Evolutionary conservation across 1,139 yeast species (phyloP), one percentile per base, ranked within the genome.

Genomic region (Saccharomyces hybrid): DNA sequence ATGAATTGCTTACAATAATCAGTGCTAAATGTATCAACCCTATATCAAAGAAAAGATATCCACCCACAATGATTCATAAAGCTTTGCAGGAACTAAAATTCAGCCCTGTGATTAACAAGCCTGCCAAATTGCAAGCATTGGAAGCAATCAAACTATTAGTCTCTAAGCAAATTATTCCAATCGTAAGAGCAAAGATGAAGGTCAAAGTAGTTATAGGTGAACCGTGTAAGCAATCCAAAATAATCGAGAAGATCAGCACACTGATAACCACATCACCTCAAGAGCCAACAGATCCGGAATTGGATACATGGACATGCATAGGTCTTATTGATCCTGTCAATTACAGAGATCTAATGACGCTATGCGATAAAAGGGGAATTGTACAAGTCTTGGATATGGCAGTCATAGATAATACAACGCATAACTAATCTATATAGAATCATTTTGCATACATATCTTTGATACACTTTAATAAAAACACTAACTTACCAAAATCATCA

Each of bases 1-100:
- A 89, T 60, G 97, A 91, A 66, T 86, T 90, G 58, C 75, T 93
- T 47, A 89, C 83, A 54, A 83, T 89, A 49, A 85, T 95, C 49
- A 87, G 96, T 28, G 85, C 96, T 13, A 91, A 89, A 68, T 91
- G 97, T 67, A 86, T 95, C 54, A 91, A 95, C 64, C 98, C 99
- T 4, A 81, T 78, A 54, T 84, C 93, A 3, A 88, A 87, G 68
- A 88, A 93, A 66, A 83, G 98, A 64, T 93, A 93, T 65, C 96
- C 99, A 0, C 93, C 96, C 11, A 81, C 95, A 0, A 91, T 95
- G 85, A 87, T 93, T 55, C 95, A 88, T 60, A 95, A 93, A 71
- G 90, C 93, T 0, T 75, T 93, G 56, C 78, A 78, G 51, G 95
- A 88, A 65, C 71, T 90, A 52, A 91, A 90, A 60, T 89, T 86